Conservation (phyloP, 176 grass and related monocot species). For the Calamus simplicifolius region DNA sequence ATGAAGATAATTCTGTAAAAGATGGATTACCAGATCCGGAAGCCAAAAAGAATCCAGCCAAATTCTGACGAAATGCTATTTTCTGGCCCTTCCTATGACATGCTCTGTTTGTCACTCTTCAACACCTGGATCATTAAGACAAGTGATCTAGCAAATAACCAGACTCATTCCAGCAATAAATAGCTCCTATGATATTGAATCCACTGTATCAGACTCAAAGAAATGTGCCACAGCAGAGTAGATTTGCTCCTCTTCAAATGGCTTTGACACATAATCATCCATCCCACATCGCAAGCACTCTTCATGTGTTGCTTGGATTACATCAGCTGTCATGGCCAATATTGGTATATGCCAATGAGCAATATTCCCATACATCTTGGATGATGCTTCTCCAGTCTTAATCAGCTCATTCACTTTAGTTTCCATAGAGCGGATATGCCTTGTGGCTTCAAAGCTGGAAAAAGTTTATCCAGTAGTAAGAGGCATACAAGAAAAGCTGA, state of each 20-base stretch:
- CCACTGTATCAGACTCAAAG: conserved; percentile 30
- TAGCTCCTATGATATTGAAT: conserved; percentile 15
- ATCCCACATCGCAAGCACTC: conserved; percentile 54
- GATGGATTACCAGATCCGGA: no score
- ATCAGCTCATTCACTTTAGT: conserved; percentile 48
- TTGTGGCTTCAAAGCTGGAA: conserved; percentile 73
- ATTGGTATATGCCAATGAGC: conserved; percentile 56
- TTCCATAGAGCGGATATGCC: conserved; percentile 32
- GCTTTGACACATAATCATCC: conserved; percentile 77
- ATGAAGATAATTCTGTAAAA: no score
- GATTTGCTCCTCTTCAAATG: conserved; percentile 65
- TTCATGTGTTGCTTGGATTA: conserved; percentile 78
- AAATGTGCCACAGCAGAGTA: conserved; percentile 68
- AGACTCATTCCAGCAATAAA: not conserved
- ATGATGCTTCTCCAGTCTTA: conserved; percentile 18
- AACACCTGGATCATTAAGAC: no score
- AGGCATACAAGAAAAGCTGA: not conserved
- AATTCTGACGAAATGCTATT: no score
- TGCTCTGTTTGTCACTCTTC: no score
- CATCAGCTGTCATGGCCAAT: conserved; percentile 79
- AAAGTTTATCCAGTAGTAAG: not conserved
- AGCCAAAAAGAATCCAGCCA: no score
- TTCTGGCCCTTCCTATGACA: no score
- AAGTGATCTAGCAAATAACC: conserved; percentile 4
- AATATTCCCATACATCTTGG: conserved; percentile 24